Base-by-base conservation (phyloP, 2,329 filamentous ascomycete species). In the Colletotrichum sp. region DNA sequence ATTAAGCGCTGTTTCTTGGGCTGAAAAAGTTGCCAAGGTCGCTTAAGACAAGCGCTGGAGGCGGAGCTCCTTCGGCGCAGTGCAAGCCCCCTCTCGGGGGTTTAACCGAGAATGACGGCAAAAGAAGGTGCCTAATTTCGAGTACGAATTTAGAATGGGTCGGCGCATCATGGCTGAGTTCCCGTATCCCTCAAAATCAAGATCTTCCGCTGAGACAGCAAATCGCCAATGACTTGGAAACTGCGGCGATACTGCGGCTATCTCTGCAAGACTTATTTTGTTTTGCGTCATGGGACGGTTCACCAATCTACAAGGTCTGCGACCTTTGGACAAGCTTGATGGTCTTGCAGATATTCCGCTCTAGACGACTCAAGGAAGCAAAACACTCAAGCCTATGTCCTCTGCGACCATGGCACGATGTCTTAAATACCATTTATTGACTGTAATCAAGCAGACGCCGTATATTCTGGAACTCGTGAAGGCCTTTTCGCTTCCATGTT, bases 221-320 rank as follows among this genome's bases (percentile, higher is more conserved):
- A 8, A 49, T 49, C 10, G 44, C 44, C 6, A 13, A 5, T 13
- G 3, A 49, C 44, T 49, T 21, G 10, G 6, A 49, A 7, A 49
- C 0, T 12, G 5, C 6, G n/a, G 18, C n/a, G 6, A 13, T 21
- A 4, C 44, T 49, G 44, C 18, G 8, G 2, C 10, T 21, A 21
- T 21, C 18, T 49, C 44, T 4, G 10, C n/a, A 1, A 3, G 18
- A 49, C 0, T 21, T 8, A 21, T 49, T n/a, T n/a, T n/a, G 7
- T 1, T 44, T 44, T n/a, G 8, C 39, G 39, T 2, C 5, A 2
- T n/a, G 0, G 5, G 3, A 44, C 16, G 16, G 8, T n/a, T n/a
- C 16, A 44, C 9, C 16, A 18, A 9, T 18, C 16, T 9, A 9
- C 3, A 39, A 39, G 5, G 16, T n/a, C 16, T 9, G 8, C 8